These are phyloP conservation scores for Amylostereum areolatum DNA, from an alignment of 1,284 basidiomycete species.

Conservation along the genomic window DNA sequence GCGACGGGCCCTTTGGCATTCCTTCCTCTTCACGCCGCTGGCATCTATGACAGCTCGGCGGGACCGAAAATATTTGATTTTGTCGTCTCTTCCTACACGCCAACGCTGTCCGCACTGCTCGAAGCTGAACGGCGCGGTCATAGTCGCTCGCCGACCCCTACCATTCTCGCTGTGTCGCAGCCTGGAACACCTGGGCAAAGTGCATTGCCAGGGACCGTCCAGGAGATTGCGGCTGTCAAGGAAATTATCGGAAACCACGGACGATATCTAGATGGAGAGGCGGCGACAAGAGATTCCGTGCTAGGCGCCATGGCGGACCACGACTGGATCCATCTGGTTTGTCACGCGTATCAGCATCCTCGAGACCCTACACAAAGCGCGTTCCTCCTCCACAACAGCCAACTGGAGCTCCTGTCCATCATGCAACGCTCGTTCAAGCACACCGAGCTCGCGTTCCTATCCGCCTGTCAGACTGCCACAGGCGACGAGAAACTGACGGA, in stretches of 20 bases:
- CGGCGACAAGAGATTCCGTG: neutral
- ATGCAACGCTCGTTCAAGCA: neutral
- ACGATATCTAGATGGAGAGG: constrained; percentile 8
- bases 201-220: neutral
- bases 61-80: constrained; percentile 6
- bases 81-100: constrained; percentile 18
- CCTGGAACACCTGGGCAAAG: neutral
- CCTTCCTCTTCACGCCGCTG: constrained; percentile 20
- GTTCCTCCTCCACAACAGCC: neutral
- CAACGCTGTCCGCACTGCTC: constrained; percentile 9
- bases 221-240: neutral
- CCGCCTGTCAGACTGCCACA: constrained; percentile 21
- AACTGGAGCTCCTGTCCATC: neutral
- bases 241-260: constrained; percentile 8
- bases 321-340: neutral
- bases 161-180: constrained; percentile 2
- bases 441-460: no score
- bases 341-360: neutral
- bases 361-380: neutral
- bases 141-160: neutral
- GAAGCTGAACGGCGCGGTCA: no score
- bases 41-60: constrained; percentile 6
- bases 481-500: constrained; percentile 15
- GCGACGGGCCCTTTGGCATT: constrained; percentile 17
- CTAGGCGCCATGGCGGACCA: neutral